Conservation (phyloP, 257 asterid species). For the Agastache rugosa region DNA sequence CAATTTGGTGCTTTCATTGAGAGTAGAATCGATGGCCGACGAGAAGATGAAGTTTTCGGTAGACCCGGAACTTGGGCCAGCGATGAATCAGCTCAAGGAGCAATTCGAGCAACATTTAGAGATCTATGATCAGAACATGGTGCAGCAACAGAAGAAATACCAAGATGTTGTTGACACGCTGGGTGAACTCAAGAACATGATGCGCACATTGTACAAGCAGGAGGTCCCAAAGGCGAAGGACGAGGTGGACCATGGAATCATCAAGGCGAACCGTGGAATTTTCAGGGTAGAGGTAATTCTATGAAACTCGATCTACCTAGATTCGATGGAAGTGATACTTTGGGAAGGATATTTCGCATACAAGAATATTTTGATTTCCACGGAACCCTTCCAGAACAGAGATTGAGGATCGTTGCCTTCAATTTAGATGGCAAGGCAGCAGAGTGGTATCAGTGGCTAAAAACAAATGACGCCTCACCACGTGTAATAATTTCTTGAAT, state of each 20-base stretch:
- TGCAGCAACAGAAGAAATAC: background rate
- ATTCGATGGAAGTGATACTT: background rate
- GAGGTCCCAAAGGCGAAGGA: background rate
- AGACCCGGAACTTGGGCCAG: too few relatives aligned
- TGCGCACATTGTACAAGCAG: background rate
- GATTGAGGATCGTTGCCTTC: background rate
- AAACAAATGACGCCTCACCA: too few relatives aligned
- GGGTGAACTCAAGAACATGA: background rate
- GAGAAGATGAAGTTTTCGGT: too few relatives aligned
- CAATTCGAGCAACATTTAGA: background rate
- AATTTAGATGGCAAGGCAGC: background rate
- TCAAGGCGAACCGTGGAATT: too few relatives aligned
- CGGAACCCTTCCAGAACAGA: background rate
- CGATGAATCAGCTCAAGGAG: too few relatives aligned
- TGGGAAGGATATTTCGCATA: background rate
- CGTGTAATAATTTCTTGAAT: too few relatives aligned
- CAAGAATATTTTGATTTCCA: background rate
- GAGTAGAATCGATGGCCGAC: background rate
- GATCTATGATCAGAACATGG: background rate
- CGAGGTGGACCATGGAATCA: too few relatives aligned
- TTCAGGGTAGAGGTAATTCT: background rate
- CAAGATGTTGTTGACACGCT: background rate
- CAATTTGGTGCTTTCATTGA: background rate
- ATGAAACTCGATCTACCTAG: background rate
- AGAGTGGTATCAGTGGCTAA: background rate